Conservation (phyloP, 169 alveolate genomes). For the Condylostoma magnum region DNA sequence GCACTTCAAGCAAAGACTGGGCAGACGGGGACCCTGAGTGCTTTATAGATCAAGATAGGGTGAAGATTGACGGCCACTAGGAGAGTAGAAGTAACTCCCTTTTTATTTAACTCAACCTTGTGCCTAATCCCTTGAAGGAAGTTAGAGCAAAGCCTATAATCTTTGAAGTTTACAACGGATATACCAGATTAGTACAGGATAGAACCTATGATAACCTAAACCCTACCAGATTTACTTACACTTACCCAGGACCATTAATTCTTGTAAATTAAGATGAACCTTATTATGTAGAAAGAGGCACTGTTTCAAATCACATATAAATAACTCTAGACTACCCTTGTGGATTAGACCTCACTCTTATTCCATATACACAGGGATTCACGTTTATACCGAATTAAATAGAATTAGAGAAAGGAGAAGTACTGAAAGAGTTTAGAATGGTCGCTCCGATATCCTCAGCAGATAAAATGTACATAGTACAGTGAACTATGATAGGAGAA, state of each 20-base stretch:
- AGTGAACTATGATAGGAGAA: constrained; percentile 24
- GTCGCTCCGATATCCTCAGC: background rate
- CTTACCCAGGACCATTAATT: constrained; percentile 28
- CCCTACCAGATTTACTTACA: background rate
- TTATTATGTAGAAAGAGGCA: background rate
- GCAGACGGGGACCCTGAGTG: background rate
- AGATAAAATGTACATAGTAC: background rate
- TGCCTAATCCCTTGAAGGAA: constrained; percentile 12
- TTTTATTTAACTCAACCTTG: background rate
- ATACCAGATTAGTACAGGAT: background rate
- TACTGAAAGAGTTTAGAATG: background rate
- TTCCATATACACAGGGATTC: constrained; percentile 7
- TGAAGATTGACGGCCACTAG: background rate
- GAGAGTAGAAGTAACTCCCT: background rate
- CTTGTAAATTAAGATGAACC: constrained; percentile 11
- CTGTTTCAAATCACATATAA: background rate
- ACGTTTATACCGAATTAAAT: constrained; percentile 8
- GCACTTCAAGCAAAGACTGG: background rate
- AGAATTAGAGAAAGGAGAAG: background rate
- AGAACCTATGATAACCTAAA: constrained; percentile 16
- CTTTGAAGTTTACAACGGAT: constrained; percentile 18
- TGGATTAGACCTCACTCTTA: constrained; percentile 13
- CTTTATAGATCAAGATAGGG: background rate
- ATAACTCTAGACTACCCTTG: constrained; percentile 25
- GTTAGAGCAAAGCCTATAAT: background rate